Conservation (phyloP, 1,139 yeast species). For the Hyphopichia buzzinii region DNA sequence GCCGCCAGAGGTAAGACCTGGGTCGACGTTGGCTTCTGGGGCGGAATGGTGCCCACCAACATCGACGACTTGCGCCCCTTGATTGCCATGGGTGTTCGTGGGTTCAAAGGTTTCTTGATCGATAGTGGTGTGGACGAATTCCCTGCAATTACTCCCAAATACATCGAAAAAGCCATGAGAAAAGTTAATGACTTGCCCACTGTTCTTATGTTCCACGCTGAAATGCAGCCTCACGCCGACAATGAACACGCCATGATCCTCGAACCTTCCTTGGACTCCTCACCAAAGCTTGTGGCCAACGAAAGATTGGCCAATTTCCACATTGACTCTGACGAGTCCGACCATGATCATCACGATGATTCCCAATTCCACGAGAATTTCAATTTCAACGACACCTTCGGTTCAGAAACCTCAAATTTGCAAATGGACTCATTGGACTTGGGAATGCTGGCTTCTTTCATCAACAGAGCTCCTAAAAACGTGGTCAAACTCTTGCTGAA, state of each 20-base stretch:
- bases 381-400: not conserved
- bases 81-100: slow-evolving; percentile 81
- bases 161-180: slow-evolving; percentile 65
- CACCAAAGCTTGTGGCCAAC: slow-evolving; percentile 24
- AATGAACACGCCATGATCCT: slow-evolving; percentile 24
- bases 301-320: slow-evolving; percentile 17
- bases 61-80: slow-evolving; percentile 67
- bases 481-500: slow-evolving; percentile 30
- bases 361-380: not conserved
- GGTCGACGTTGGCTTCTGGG: slow-evolving; percentile 97
- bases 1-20: slow-evolving; percentile 84
- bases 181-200: slow-evolving; percentile 62
- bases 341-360: not conserved
- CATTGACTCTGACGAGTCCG: slow-evolving; percentile 15
- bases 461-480: slow-evolving; percentile 39
- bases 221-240: slow-evolving; percentile 55
- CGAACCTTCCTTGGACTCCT: slow-evolving; percentile 16
- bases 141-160: slow-evolving; percentile 68
- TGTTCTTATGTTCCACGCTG: slow-evolving; percentile 89
- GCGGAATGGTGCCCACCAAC: slow-evolving; percentile 84
- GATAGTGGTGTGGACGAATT: slow-evolving; percentile 94
- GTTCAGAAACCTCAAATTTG: too few species aligned
- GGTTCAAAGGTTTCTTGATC: slow-evolving; percentile 87
- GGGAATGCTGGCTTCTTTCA: slow-evolving; percentile 49
- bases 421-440: slow-evolving; percentile 36